Percentiles rank a stretch among this genome's conserved stretches.
Evolutionary conservation across 345 rosid species (phyloP).

Genomic region (Noccaea caerulescens): DNA sequence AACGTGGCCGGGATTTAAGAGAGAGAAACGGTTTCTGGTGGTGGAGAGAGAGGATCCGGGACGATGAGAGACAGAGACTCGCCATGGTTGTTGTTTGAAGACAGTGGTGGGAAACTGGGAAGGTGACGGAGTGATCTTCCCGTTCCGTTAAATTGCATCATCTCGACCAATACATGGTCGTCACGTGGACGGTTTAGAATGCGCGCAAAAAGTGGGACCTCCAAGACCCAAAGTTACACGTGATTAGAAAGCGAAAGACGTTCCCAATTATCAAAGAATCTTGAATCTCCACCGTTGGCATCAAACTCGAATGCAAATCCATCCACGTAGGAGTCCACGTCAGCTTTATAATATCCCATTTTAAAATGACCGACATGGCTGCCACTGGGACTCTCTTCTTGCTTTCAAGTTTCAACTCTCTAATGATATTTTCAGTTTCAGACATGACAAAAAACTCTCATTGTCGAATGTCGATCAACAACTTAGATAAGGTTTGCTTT

Average conservation of each 20-base stretch:
- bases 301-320: conserved; percentile 8
- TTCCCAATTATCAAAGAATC: conserved; percentile 18
- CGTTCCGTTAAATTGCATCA: conserved; percentile 40
- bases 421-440: too few species aligned
- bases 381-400: too few species aligned
- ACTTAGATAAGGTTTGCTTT: too few species aligned
- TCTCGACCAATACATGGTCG: not conserved
- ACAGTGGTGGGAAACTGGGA: conserved; percentile 10
- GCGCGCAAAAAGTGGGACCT: not conserved
- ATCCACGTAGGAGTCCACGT: conserved; percentile 24
- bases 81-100: conserved; percentile 32
- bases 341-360: conserved; percentile 15
- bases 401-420: too few species aligned
- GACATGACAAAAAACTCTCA: too few species aligned
- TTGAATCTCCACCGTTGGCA: conserved; percentile 42
- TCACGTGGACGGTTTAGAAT: conserved; percentile 38
- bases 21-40: conserved; percentile 32
- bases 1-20: conserved; percentile 21
- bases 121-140: conserved; percentile 40
- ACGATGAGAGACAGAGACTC: conserved; percentile 46
- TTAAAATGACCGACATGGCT: not conserved
- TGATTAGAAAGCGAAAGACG: not conserved
- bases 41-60: conserved; percentile 44
- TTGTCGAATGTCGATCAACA: too few species aligned
- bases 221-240: not conserved